Evolutionary conservation across 768 basidiomycete species (phyloP), one percentile per base, ranked within the genome.

Genomic region (Pulveroboletus ravenelii): DNA sequence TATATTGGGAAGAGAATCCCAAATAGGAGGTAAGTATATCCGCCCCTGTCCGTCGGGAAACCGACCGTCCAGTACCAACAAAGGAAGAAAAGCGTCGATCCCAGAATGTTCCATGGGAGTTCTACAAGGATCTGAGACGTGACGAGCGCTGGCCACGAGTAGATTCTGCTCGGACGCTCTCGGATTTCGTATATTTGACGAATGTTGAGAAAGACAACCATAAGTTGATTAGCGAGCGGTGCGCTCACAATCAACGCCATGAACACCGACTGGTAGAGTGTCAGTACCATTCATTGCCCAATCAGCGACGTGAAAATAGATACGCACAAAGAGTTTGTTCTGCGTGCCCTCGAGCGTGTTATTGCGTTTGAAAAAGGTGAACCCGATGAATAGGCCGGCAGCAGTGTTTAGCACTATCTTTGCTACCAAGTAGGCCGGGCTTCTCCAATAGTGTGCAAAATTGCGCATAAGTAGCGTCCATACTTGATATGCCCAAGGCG

Each of bases 61-160:
- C 84, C 84, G 44, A 85, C 80, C 5, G 83, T 82, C 79, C 80
- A 85, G 65, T 76, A 87, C 84, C 84, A 87, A 56, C 76, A 79
- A 45, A 84, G 57, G 70, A 79, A 88, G 67, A 82, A 76, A 13
- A 87, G 48, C 0, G 74, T 70, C 1, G 82, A 79, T 30, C 78
- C 78, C 5, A 80, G 8, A 31, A 84, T 74, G 53, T 84, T 83
- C 78, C 79, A 83, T 2, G 82, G 82, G 1, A 84, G 44, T 54
- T 83, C 83, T 5, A 78, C 72, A 9, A 84, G 56, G 41, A 84
- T 68, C 58, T 79, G 78, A 0, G 81, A 71, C 0, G 79, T 77
- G 23, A 82, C 54, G 15, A 84, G 69, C 0, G 81, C 79, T 1
- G 76, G 72, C 84, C 84, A 87, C 49, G 73, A 75, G 64, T 87